Conservation (phyloP, 257 asterid species). For the Eucommia ulmoides region DNA sequence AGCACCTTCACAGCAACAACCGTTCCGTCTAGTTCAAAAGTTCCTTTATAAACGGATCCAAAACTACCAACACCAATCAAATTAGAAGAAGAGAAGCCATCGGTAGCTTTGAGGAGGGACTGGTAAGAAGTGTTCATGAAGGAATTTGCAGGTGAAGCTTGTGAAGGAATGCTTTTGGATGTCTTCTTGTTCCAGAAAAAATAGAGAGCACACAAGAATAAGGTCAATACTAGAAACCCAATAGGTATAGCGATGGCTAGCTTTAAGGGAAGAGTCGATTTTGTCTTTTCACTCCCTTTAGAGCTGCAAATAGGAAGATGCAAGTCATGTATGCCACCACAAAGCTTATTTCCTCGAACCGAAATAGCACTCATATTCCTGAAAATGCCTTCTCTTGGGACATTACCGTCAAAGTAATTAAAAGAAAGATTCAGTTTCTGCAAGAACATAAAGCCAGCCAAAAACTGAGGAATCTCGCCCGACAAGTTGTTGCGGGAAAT, state of each 20-base stretch:
- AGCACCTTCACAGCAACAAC: slow-evolving; percentile 16
- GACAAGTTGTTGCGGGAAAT: slow-evolving; percentile 7
- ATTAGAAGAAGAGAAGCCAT: slow-evolving; percentile 1
- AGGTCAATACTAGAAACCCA: not conserved
- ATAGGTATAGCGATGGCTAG: not conserved
- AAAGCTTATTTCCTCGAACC: not conserved
- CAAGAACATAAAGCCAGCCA: slow-evolving; percentile 6
- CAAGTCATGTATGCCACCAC: not conserved
- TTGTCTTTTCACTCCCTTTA: not conserved
- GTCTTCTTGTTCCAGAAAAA: not conserved
- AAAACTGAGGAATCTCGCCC: slow-evolving; percentile 6
- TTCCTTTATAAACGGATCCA: slow-evolving; percentile 16
- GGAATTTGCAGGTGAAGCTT: not conserved
- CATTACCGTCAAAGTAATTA: not conserved
- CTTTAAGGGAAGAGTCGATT: not conserved
- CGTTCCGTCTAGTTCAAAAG: slow-evolving; percentile 7
- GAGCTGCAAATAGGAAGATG: not conserved
- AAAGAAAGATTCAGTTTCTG: slow-evolving; percentile 15
- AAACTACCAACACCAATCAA: slow-evolving; percentile 11
- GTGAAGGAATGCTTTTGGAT: not conserved
- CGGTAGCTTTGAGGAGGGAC: not conserved
- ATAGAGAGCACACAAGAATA: not conserved
- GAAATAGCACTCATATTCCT: not conserved
- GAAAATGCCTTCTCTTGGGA: not conserved
- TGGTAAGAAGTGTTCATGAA: not conserved